phyloP scores from a whole-genome alignment of 306 rosid species.

The Lithocarpus polystachyus region DNA sequence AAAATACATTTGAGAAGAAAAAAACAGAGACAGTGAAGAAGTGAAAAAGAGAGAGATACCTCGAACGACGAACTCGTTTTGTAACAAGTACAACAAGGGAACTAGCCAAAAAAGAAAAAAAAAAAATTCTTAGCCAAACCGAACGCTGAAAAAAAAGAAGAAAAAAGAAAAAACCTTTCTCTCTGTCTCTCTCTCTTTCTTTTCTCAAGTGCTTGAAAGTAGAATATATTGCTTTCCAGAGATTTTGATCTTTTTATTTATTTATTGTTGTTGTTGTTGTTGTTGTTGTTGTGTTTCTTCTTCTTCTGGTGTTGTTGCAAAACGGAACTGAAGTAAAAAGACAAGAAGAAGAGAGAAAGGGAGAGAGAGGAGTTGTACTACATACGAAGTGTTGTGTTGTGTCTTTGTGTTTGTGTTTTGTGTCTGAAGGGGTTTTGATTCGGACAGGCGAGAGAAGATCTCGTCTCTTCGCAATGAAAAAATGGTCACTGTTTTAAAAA shows the following conservation, averaged over 20 bases:
- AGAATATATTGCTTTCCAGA: background rate
- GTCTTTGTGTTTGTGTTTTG: too few species aligned
- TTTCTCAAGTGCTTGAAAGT: background rate
- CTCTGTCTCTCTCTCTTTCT: background rate
- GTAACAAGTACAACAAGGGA: background rate
- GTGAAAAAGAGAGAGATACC: slow-evolving; percentile 17
- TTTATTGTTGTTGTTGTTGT: too few species aligned
- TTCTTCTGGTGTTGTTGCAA: background rate
- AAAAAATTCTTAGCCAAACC: slow-evolving; percentile 6
- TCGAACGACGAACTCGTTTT: background rate
- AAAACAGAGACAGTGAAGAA: background rate
- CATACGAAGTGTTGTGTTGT: slow-evolving; percentile 1
- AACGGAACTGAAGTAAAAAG: background rate
- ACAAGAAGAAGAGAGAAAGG: background rate
- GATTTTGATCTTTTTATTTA: background rate
- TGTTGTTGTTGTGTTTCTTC: background rate
- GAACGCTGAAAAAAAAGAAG: background rate
- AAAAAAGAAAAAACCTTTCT: background rate
- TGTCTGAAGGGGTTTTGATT: slow-evolving; percentile 4
- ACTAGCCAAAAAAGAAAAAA: background rate
- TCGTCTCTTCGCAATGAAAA: background rate
- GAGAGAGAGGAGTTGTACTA: background rate
- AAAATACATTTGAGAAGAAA: background rate
- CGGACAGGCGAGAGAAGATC: slow-evolving; percentile 33
- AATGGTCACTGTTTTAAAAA: background rate